Base-by-base conservation (phyloP, 176 grass and related monocot species). In the Aegilops longissima region DNA sequence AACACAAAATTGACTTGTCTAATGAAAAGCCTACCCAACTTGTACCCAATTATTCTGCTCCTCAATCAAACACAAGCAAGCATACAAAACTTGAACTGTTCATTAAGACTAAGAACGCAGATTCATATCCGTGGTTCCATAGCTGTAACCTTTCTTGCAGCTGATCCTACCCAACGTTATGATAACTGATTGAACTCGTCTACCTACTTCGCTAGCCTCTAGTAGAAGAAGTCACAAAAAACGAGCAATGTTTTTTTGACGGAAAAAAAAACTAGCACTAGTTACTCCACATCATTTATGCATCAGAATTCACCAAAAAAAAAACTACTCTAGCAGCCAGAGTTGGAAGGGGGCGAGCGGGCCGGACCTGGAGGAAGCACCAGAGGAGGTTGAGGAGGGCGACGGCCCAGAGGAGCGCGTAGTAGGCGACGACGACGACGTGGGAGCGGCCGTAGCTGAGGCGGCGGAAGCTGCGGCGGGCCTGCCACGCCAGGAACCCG, bases 301-400 rank as follows among this genome's bases (percentile, higher is more conserved):
- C 52, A 20, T 56, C 17, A 20, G 2, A 56, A 10, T 20, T 61
- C 67, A 31, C 18, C 49, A 12, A 70, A 80, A 70, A 54, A 69
- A 61, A 20, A 3, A 36, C 35, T 38, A 38, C 30, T 4, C 6
- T 0, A 59, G 20, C 56, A 9, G 3, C 2, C 20, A 49, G 56
- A 21, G 18, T 59, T 1, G 6, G 0, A 18, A 21, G 56, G 44
- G 6, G n/a, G 38, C 67, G 59, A 30, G 38, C 4, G 25, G 87
- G 34, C 12, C 29, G 58, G 52, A 99, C 97, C 97, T 97, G 94
- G 13, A 99, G 77, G 62, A 96, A 83, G 89, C 94, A 96, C 94
- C 94, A 99, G 56, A 99, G 76, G 73, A 99, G 97, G 86, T 99
- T 99, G 80, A 99, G 82, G 8, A 96, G 21, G 64, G 90, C 87